A percentile compares a stretch with the other conserved stretches of the same genome.
Evolutionary conservation across 345 rosid species (phyloP).

Genomic region (Salix suchowensis): DNA sequence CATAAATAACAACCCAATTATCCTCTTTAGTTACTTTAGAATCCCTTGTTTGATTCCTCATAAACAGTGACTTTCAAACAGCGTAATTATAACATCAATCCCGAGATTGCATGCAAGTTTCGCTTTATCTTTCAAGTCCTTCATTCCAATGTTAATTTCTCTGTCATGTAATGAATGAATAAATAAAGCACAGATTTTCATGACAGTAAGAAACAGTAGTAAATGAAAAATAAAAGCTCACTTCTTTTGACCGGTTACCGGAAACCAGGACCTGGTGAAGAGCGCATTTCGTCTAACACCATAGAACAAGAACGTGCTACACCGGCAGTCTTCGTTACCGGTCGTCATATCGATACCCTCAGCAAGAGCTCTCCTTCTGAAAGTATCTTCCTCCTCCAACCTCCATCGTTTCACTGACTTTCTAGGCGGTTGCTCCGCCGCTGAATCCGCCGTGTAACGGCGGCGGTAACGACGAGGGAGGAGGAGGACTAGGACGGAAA

Average conservation of each 20-base stretch:
- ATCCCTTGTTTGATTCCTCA: background rate
- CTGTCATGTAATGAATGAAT: background rate
- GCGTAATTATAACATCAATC: background rate
- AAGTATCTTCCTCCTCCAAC: slow-evolving; percentile 86
- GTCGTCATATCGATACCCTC: slow-evolving; percentile 54
- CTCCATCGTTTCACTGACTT: slow-evolving; percentile 40
- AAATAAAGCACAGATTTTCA: background rate
- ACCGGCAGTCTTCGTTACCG: slow-evolving; percentile 42
- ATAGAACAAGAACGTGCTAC: slow-evolving; percentile 55
- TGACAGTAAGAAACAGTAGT: background rate
- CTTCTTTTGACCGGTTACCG: slow-evolving; percentile 60
- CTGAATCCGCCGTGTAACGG: slow-evolving; percentile 8
- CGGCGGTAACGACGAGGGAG: slow-evolving; percentile 55
- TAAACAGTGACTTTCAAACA: background rate
- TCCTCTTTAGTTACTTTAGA: background rate
- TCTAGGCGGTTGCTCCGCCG: slow-evolving; percentile 20
- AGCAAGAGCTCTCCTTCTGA: slow-evolving; percentile 72
- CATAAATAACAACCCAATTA: background rate
- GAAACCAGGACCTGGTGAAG: slow-evolving; percentile 88
- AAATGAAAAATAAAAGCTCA: slow-evolving; percentile 14
- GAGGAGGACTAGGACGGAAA: slow-evolving; percentile 53
- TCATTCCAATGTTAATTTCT: background rate
- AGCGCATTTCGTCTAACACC: slow-evolving; percentile 66
- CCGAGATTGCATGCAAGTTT: background rate
- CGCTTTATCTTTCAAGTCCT: background rate